Evolutionary conservation across 768 basidiomycete species (phyloP).

Genomic region (Kwoniella bestiolae): DNA sequence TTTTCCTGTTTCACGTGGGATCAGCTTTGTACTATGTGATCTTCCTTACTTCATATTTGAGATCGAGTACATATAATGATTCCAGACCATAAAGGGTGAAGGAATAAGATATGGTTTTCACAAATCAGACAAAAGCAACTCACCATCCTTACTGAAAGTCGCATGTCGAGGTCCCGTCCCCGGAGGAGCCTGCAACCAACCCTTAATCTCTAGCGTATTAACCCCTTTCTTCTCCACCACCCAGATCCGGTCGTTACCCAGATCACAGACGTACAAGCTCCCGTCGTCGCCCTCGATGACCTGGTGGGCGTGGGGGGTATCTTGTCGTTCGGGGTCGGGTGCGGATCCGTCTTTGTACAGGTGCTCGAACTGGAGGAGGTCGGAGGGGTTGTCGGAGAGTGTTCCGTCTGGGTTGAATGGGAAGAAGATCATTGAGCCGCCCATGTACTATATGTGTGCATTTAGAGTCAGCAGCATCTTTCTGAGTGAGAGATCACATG

Average conservation of each 20-base stretch:
- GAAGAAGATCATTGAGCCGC: constrained; percentile 66
- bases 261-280: constrained; percentile 54
- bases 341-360: constrained; percentile 60
- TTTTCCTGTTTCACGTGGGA: constrained; percentile 61
- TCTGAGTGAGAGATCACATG: too few relatives aligned
- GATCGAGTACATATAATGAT: too few relatives aligned
- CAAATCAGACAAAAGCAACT: constrained; percentile 62
- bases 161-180: constrained; percentile 47
- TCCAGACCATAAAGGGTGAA: too few relatives aligned
- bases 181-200: constrained; percentile 53
- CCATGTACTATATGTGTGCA: constrained; percentile 65
- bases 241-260: constrained; percentile 71
- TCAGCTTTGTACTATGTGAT: constrained; percentile 74
- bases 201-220: constrained; percentile 62
- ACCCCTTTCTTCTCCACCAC: constrained; percentile 61
- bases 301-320: constrained; percentile 36
- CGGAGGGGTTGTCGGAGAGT: constrained; percentile 41
- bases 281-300: constrained; percentile 51
- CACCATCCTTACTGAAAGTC: constrained; percentile 19
- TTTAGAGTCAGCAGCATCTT: not conserved
- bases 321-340: constrained; percentile 62
- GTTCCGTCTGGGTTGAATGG: constrained; percentile 61
- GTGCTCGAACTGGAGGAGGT: constrained; percentile 56
- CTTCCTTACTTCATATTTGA: too few relatives aligned
- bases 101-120: too few relatives aligned